phyloP scores from a whole-genome alignment of 768 basidiomycete species.

The Podaxis sp. region DNA sequence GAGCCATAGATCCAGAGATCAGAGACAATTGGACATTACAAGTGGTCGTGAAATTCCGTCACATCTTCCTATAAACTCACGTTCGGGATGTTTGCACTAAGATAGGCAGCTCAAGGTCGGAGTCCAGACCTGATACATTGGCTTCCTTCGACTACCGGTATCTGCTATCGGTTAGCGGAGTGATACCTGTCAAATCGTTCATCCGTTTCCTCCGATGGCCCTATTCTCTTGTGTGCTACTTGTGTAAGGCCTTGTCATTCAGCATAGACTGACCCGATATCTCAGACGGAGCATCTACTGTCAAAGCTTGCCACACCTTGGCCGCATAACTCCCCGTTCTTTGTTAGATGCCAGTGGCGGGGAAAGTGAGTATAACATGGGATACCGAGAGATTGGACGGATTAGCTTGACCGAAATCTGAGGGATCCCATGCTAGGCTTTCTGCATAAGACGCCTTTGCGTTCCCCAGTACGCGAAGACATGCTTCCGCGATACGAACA shows the following conservation, averaged over 20 bases:
- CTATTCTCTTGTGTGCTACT: not conserved
- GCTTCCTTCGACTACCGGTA: not conserved
- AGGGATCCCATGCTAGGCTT: not conserved
- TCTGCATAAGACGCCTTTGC: not conserved
- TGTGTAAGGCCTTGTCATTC: not conserved
- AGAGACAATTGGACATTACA: not conserved
- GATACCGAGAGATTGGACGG: not conserved
- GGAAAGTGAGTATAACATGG: not conserved
- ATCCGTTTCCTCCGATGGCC: not conserved
- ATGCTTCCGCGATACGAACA: not conserved
- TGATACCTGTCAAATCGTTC: not conserved
- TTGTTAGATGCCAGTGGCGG: not conserved
- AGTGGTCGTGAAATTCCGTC: not conserved
- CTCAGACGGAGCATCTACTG: not conserved
- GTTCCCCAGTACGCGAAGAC: not conserved
- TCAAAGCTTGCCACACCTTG: not conserved
- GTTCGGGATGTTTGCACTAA: not conserved
- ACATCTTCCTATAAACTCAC: not conserved
- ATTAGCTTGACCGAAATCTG: not conserved
- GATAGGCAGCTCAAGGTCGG: not conserved
- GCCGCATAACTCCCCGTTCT: not conserved
- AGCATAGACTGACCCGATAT: not conserved
- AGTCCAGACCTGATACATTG: not conserved
- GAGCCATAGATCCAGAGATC: not conserved
- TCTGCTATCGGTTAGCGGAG: not conserved